Evolutionary conservation across 768 basidiomycete genomes (phyloP).

Genomic region (Trametes cubensis): DNA sequence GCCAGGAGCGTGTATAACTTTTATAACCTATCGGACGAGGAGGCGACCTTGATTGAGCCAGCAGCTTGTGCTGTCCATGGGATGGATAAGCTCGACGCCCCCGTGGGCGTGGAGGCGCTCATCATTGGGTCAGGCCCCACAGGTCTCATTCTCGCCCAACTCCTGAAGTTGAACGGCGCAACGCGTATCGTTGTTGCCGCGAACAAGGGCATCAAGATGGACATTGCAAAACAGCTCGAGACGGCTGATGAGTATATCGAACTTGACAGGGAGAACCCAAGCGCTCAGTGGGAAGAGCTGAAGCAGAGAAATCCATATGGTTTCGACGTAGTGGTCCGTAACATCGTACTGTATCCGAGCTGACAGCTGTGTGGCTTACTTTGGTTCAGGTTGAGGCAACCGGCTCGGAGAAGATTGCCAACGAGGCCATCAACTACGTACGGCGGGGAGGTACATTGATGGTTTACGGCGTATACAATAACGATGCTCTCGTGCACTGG

Average conservation of each 20-base stretch:
- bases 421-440: constrained; percentile 88
- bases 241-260: constrained; percentile 87
- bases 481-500: constrained; percentile 84
- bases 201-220: constrained; percentile 90
- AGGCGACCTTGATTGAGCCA: constrained; percentile 86
- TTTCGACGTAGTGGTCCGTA: constrained; percentile 76
- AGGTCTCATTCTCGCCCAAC: constrained; percentile 86
- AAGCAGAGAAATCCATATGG: constrained; percentile 84
- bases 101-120: constrained; percentile 83
- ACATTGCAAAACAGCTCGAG: constrained; percentile 77
- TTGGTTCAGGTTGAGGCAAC: constrained; percentile 61
- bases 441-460: constrained; percentile 81
- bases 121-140: constrained; percentile 91
- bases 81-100: constrained; percentile 81
- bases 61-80: constrained; percentile 92
- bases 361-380: neutral
- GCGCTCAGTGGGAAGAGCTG: constrained; percentile 77
- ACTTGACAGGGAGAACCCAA: constrained; percentile 74
- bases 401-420: constrained; percentile 85
- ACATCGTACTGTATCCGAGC: neutral
- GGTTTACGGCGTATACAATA: constrained; percentile 90
- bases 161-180: constrained; percentile 87
- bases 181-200: constrained; percentile 80
- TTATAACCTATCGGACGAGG: constrained; percentile 83
- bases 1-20: constrained; percentile 86